Base-by-base conservation (phyloP, 768 basidiomycete genomes). In the Porpolomopsis calyptriformis region DNA sequence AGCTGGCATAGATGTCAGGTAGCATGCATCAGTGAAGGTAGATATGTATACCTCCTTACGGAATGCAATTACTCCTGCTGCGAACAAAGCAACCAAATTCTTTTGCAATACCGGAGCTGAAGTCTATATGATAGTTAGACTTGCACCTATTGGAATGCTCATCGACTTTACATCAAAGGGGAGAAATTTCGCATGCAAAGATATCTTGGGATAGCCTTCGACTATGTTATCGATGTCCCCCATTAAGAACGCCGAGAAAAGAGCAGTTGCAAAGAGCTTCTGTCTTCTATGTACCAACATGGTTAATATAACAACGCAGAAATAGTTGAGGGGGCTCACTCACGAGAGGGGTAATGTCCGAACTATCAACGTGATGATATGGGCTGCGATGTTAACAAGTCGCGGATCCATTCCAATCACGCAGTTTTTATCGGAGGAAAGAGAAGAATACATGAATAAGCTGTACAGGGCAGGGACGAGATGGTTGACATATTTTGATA, bases 401-500 rank as follows among this genome's bases (percentile, higher is more conserved):
- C 85, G 65, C 11, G 57, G 55, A 42, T 78, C 70, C 1, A 60
- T 63, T 4, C 66, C 66, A 29, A 69, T 57, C 46, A 61, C 53
- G n/a, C 44, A 49, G 16, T 55, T 53, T 4, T 57, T 53, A 9
- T 55, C 52, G 20, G 60, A 53, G 4, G 53, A 46, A 29, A 73
- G 52, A 5, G 70, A 70, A 9, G 69, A 68, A 47, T 65, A 69
- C 31, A 73, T 58, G 46, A 74, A 72, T 24, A 94, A 60, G 41
- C 78, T 77, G 55, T 79, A 88, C 3, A 98, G 55, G 23, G 74
- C 67, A 12, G 84, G 78, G 2, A 92, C 72, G 1, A 98, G 65
- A 16, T 71, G 69, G 52, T 96, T 87, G 27, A 83, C 70, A 56
- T 91, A 90, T 61, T 85, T 89, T 0, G 74, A 63, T 14, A 97